phyloP scores from a whole-genome alignment of 2,329 filamentous ascomycete species.

The Sarocladium kiliense region DNA sequence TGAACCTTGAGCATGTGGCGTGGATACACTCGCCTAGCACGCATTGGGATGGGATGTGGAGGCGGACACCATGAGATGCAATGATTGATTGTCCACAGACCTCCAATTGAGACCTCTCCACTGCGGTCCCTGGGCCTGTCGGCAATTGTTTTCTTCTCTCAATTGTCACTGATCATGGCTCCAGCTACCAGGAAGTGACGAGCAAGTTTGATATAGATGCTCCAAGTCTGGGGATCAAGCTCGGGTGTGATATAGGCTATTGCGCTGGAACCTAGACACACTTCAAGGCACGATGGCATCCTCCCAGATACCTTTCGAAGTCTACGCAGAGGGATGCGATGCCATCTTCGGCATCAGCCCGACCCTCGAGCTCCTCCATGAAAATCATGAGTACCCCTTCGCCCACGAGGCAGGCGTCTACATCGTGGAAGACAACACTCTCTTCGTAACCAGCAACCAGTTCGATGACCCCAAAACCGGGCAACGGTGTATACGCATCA shows the following conservation, averaged over 20 bases:
- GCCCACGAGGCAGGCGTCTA: slow-evolving; percentile 42
- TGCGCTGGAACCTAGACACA: no score
- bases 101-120: no score
- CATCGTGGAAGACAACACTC: slow-evolving; percentile 20
- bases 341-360: slow-evolving; percentile 29
- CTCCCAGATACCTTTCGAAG: neutral
- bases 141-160: neutral
- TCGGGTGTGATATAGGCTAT: no score
- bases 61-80: no score
- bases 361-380: slow-evolving; percentile 29
- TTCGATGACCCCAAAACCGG: slow-evolving; percentile 16
- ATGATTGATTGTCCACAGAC: neutral
- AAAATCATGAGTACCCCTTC: slow-evolving; percentile 36
- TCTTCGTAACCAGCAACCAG: slow-evolving; percentile 30
- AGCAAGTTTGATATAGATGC: neutral
- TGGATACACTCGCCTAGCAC: no score
- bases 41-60: no score
- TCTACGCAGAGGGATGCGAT: slow-evolving; percentile 13
- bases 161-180: neutral
- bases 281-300: neutral
- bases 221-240: no score
- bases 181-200: neutral
- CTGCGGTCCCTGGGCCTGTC: no score
- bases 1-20: no score
- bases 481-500: slow-evolving; percentile 24